These are phyloP conservation scores for Ceratobasidium sp. DNA, from an alignment of 1,284 basidiomycete species.

Conservation along the genomic window DNA sequence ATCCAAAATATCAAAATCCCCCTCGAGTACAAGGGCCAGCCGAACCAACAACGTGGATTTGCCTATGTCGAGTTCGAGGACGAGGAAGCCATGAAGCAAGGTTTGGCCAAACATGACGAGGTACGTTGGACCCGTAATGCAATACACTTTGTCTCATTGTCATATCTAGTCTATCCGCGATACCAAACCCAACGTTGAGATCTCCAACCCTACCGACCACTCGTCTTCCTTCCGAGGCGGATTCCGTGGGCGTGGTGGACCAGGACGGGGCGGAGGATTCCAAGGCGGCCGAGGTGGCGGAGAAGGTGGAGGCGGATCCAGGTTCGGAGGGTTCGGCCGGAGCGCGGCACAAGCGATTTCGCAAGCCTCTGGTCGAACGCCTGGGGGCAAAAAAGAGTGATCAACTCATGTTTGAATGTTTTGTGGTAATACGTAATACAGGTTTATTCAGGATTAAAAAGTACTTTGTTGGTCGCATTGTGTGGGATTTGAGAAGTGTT, in stretches of 20 bases:
- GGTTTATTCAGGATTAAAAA: too few species aligned
- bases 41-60: slow-evolving; percentile 46
- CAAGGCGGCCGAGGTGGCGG: slow-evolving; percentile 59
- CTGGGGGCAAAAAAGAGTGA: too few species aligned
- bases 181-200: slow-evolving; percentile 45
- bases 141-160: not conserved
- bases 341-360: slow-evolving; percentile 16
- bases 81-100: slow-evolving; percentile 80
- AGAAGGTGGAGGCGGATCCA: slow-evolving; percentile 62
- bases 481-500: too few species aligned
- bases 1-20: slow-evolving; percentile 77
- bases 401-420: too few species aligned
- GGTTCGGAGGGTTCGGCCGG: not conserved
- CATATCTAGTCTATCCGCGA: slow-evolving; percentile 48
- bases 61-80: slow-evolving; percentile 88
- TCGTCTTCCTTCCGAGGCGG: slow-evolving; percentile 39
- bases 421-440: too few species aligned
- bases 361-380: slow-evolving; percentile 23
- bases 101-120: slow-evolving; percentile 71
- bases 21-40: slow-evolving; percentile 39
- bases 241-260: slow-evolving; percentile 36
- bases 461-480: too few species aligned
- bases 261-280: slow-evolving; percentile 50
- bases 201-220: slow-evolving; percentile 49
- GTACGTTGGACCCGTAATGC: slow-evolving; percentile 50